Evolutionary conservation across 768 basidiomycete genomes (phyloP), one percentile per base, ranked within the genome.

Genomic region (Boletus pseudo-olivaceus): DNA sequence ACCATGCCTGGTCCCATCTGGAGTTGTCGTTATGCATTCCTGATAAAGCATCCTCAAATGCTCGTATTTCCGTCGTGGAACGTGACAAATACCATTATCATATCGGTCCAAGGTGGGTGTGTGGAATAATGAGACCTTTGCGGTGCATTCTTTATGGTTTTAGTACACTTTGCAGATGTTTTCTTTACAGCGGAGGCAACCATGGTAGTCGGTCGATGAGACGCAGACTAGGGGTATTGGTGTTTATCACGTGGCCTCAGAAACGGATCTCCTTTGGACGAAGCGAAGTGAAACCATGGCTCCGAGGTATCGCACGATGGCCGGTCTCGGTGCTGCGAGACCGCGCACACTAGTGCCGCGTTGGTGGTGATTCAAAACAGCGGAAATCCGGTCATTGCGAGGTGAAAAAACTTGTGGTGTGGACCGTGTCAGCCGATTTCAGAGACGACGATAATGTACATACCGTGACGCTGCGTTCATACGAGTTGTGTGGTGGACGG

Each of bases 11-110:
- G 77, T 75, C 35, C 88, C 87, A 39, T 85, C 84, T 60, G 81
- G 82, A 67, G 85, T 75, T 33, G 72, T 76, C 51, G 73, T 65
- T 68, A 94, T 88, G 64, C 87, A 88, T 71, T 90, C 89, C 90
- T 92, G 57, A 50, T 12, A 35, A 27, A 17, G 7, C 12, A 20
- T 20, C 40, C 23, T 53, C 29, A 15, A 14, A 20, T 17, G n/a
- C n/a, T 30, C 34, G 14, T n/a, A 19, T 47, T 20, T 26, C 42
- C 8, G 11, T 6, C 4, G 17, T 6, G 11, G 9, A 12, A n/a
- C n/a, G n/a, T n/a, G n/a, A 19, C 12, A 67, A 72, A 65, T 59
- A 73, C 71, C 65, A 64, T 71, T 63, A 75, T 73, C 77, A 79
- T 79, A 43, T 75, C 73, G 44, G 71, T 67, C 71, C 73, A 73